These are phyloP conservation scores for Yamadazyma triangularis DNA, from an alignment of 1,139 yeast species.

Conservation along the genomic window DNA sequence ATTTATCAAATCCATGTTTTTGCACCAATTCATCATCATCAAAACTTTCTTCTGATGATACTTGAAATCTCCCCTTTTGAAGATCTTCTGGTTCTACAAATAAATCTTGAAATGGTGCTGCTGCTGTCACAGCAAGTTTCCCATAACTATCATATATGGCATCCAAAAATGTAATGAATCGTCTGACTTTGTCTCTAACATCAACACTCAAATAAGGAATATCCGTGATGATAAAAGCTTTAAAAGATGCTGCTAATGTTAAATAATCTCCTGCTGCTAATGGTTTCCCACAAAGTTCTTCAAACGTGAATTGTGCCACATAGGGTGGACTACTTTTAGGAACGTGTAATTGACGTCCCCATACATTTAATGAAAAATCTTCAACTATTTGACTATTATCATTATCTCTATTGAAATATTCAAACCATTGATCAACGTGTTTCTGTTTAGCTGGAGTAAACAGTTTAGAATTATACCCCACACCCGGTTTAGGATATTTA, in stretches of 20 bases:
- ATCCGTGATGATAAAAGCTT: constrained; percentile 80
- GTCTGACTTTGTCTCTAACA: constrained; percentile 76
- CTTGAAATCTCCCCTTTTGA: constrained; percentile 49
- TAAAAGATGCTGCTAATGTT: constrained; percentile 72
- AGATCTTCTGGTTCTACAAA: constrained; percentile 81
- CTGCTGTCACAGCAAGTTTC: constrained; percentile 82
- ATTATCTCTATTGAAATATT: constrained; percentile 55
- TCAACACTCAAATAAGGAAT: constrained; percentile 79
- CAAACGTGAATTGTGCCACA: constrained; percentile 87
- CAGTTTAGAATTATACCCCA: constrained; percentile 51
- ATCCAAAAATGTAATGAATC: constrained; percentile 91
- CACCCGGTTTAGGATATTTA: constrained; percentile 66
- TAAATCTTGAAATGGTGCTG: constrained; percentile 75
- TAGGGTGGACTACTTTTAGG: constrained; percentile 73
- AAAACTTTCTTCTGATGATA: constrained; percentile 38
- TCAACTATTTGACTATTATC: constrained; percentile 23
- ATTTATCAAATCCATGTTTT: constrained; percentile 70
- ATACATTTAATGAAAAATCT: constrained; percentile 51
- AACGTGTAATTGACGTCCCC: constrained; percentile 82
- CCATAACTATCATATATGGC: constrained; percentile 93
- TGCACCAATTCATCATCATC: constrained; percentile 61
- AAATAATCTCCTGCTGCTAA: constrained; percentile 95
- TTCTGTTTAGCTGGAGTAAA: constrained; percentile 45
- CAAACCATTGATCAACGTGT: constrained; percentile 79
- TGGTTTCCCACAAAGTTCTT: constrained; percentile 79